A percentile compares a stretch with the other conserved stretches of the same genome.
phyloP scores from a whole-genome alignment of 371 early-diverging fungal species.

The Chytridiales sp. region DNA sequence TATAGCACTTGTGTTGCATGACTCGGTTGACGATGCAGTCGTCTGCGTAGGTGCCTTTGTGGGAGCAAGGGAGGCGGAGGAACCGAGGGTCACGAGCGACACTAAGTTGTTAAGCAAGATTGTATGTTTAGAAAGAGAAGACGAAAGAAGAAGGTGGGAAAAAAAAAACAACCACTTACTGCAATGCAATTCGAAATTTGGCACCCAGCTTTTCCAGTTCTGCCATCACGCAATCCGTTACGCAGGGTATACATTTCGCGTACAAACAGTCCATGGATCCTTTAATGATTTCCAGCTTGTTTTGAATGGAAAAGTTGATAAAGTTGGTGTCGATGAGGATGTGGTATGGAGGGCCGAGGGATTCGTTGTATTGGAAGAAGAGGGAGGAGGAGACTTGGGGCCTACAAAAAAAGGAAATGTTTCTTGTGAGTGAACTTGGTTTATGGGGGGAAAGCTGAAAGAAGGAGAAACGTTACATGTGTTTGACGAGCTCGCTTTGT shows the following conservation, averaged over 20 bases:
- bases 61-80: slow-evolving; percentile 95
- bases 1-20: slow-evolving; percentile 94
- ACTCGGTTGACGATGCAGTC: slow-evolving; percentile 98
- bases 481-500: slow-evolving; percentile 68
- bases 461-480: slow-evolving; percentile 60
- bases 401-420: slow-evolving; percentile 15
- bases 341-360: slow-evolving; percentile 98
- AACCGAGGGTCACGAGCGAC: slow-evolving; percentile 95
- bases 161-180: slow-evolving; percentile 46
- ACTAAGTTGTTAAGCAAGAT: slow-evolving; percentile 40
- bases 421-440: not conserved
- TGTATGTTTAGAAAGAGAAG: not conserved
- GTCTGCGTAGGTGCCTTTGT: slow-evolving; percentile 99
- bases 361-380: slow-evolving; percentile 96
- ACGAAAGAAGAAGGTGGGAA: slow-evolving; percentile 22
- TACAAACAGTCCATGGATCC: slow-evolving; percentile 98
- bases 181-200: slow-evolving; percentile 94
- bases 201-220: slow-evolving; percentile 99
- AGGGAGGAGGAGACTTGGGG: slow-evolving; percentile 92
- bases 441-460: not conserved
- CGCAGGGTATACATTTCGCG: slow-evolving; percentile 94
- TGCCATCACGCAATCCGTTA: slow-evolving; percentile 99
- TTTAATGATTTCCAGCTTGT: slow-evolving; percentile 96
- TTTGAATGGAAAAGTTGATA: slow-evolving; percentile 99
- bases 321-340: slow-evolving; percentile 99